Evolutionary conservation across 2,329 filamentous ascomycete genomes (phyloP), one percentile per base, ranked within the genome.

Genomic region (Pseudonectria buxi): DNA sequence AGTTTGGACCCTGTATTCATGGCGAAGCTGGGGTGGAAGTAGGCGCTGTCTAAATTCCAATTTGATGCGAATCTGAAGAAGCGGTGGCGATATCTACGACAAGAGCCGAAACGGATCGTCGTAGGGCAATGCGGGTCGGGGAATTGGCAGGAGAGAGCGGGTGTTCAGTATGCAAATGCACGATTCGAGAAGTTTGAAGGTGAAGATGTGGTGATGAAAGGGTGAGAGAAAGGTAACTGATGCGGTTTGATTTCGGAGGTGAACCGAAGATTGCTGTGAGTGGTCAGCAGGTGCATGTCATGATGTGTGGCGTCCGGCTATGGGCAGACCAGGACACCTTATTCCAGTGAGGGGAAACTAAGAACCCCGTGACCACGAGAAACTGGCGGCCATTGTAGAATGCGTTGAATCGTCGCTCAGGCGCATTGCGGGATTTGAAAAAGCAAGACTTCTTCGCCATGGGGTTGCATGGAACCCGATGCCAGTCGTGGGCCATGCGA

Each of bases 1-100:
- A 69, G 47, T 53, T 78, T 80, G 36, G 63, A 60, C 47, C 58
- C 61, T 44, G 71, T 65, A 56, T 65, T 77, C 73, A 78, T 77
- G 43, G 51, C 66, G 18, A 9, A 22, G 18, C 40, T 39, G 35
- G 27, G 35, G 35, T 37, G 32, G 35, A 36, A 35, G 32, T 40
- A 35, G 32, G 29, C 30, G 24, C 26, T 16, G 31, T 34, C 24
- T 28, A 35, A 32, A 26, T 28, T 43, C 24, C 18, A 16, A 36
- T 26, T 45, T 31, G 39, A 33, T 26, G 32, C 24, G 24, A 26
- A 26, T 34, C 28, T 34, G 13, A 18, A 7, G 24, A 22, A 9
- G 18, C 18, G 18, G 18, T 22, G 18, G 18, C 18, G 18, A 22
- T 22, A 5, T 22, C 9, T 9, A 9, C 5, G 18, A 9, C 9